Base-by-base conservation (phyloP, 78 protist genomes). In the Dictyostelium firmibasis region DNA sequence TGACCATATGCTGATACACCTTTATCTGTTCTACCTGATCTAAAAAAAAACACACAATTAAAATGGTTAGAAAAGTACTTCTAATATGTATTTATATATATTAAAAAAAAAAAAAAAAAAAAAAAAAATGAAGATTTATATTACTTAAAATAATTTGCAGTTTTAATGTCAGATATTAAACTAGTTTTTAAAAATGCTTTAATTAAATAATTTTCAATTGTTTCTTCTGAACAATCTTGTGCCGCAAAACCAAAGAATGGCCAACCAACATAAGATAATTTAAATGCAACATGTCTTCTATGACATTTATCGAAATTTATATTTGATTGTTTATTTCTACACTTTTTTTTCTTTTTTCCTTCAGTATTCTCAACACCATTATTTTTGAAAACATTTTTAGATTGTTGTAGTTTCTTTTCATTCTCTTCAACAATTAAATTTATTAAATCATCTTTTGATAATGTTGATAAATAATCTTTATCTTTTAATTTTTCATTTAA, bases 1-100 rank as follows among this genome's bases (percentile, higher is more conserved):
- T 92, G 96, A 16, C 91, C 86, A 74, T 77, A 85, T 70, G 96
- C 96, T 57, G 93, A 86, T 35, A 92, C 96, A 77, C 96, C 96
- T 75, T 92, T 92, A 85, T 92, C 96, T 6, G 96, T 92, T 85
- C 96, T 83, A n/a, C 96, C 96, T 53, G 93, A 92, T 57, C 95
- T 76, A 36, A 36, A 69, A n/a, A n/a, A n/a, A n/a, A n/a, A n/a
- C n/a, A n/a, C n/a, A n/a, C n/a, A n/a, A n/a, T n/a, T n/a, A n/a
- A n/a, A n/a, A n/a, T n/a, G n/a, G n/a, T n/a, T n/a, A n/a, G n/a
- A n/a, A n/a, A n/a, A n/a, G n/a, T n/a, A n/a, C n/a, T n/a, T n/a
- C n/a, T 53, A 9, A 41, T 53, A 38, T 38, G 4, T 38, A n/a
- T 8, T 25, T 27, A 27, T 1, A 64, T 8, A 64, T 14, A 64